A percentile compares a stretch with the other conserved stretches of the same genome.
Evolutionary conservation across 257 asterid genomes (phyloP).

Genomic region (Mentha longifolia): DNA sequence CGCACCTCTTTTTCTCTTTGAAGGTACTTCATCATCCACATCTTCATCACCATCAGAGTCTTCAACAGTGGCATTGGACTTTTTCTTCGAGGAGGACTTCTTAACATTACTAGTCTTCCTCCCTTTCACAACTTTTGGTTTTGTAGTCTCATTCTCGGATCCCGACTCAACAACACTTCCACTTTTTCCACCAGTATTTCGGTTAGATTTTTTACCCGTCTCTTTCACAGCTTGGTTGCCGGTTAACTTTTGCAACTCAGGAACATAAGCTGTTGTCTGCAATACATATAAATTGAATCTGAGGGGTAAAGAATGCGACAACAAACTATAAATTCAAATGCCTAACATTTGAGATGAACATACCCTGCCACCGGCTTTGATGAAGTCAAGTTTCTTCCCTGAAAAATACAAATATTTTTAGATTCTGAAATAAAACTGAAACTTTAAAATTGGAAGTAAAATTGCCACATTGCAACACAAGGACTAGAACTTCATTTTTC

Average conservation of each 20-base stretch:
- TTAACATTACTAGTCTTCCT: slow-evolving; percentile 38
- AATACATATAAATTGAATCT: slow-evolving; percentile 34
- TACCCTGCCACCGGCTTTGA: slow-evolving; percentile 96
- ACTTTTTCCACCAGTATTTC: slow-evolving; percentile 28
- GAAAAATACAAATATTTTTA: slow-evolving; percentile 43
- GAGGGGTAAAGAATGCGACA: background rate
- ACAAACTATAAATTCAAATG: slow-evolving; percentile 4
- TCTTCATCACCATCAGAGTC: slow-evolving; percentile 39
- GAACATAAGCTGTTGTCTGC: slow-evolving; percentile 93
- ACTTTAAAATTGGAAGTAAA: slow-evolving; percentile 2
- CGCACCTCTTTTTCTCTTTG: slow-evolving; percentile 38
- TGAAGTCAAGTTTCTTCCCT: slow-evolving; percentile 91
- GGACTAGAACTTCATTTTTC: slow-evolving; percentile 27
- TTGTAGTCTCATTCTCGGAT: slow-evolving; percentile 42
- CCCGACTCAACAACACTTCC: slow-evolving; percentile 47
- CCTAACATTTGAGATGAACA: slow-evolving; percentile 35
- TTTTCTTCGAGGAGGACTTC: slow-evolving; percentile 48
- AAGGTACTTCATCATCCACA: slow-evolving; percentile 38
- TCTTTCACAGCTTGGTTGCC: slow-evolving; percentile 67
- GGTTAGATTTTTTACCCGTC: slow-evolving; percentile 44
- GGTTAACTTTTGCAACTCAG: slow-evolving; percentile 78
- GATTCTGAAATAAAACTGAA: slow-evolving; percentile 16
- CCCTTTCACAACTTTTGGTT: slow-evolving; percentile 39
- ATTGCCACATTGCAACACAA: slow-evolving; percentile 20
- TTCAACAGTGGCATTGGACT: slow-evolving; percentile 35